Percentiles rank a stretch among this genome's conserved stretches.
These are phyloP conservation scores for Lipomyces yamadae DNA, from an alignment of 805 yeast species.

Conservation along the genomic window DNA sequence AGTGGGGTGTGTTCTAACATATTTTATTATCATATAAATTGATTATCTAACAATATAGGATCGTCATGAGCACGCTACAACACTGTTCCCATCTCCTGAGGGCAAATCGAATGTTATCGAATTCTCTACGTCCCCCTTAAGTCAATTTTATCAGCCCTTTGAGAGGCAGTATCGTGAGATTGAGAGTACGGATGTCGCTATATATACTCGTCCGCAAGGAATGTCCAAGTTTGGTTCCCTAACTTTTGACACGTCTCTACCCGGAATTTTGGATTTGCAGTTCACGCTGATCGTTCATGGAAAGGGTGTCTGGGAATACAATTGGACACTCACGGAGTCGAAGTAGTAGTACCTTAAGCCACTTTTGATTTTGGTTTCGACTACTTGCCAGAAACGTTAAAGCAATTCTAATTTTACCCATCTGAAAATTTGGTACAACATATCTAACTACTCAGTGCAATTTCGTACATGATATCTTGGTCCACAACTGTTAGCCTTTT, in stretches of 20 bases:
- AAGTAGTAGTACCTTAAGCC: not conserved
- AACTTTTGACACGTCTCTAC: not conserved
- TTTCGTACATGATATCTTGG: too few relatives aligned
- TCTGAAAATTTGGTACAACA: too few relatives aligned
- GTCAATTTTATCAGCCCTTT: constrained; percentile 2
- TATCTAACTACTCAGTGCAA: too few relatives aligned
- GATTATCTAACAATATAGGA: not conserved
- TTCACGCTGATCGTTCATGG: not conserved
- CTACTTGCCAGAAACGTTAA: too few relatives aligned
- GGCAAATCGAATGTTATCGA: not conserved
- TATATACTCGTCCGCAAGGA: not conserved
- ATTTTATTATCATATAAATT: not conserved
- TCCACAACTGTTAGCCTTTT: too few relatives aligned
- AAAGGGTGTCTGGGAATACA: not conserved
- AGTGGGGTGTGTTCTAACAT: not conserved
- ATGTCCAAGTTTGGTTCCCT: not conserved
- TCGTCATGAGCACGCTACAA: not conserved
- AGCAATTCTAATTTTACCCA: too few relatives aligned
- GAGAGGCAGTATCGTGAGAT: not conserved
- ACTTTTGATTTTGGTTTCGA: too few relatives aligned
- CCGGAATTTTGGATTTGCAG: not conserved
- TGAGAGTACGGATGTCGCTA: not conserved
- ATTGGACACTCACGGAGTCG: not conserved
- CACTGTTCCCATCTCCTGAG: not conserved
- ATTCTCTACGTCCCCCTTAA: not conserved